Conservation (phyloP, 176 grass and related monocot genomes). For the Secale cereale region DNA sequence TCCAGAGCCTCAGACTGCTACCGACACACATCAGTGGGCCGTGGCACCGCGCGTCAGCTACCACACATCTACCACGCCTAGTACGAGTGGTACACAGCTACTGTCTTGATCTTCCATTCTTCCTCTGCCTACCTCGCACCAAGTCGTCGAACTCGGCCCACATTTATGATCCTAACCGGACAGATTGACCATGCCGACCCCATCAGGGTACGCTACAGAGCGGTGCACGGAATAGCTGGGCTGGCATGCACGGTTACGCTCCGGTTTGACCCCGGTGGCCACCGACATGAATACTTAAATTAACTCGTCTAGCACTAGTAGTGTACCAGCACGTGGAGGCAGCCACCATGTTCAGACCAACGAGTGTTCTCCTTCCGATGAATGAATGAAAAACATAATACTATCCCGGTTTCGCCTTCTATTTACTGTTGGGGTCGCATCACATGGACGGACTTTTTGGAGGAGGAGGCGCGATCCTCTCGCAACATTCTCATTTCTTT, state of each 20-base stretch:
- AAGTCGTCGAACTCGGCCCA: neutral
- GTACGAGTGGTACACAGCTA: neutral
- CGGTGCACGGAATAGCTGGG: neutral
- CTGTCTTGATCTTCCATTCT: neutral
- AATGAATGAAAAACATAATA: neutral
- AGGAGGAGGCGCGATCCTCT: neutral
- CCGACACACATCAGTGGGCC: neutral
- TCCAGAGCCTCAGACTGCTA: neutral
- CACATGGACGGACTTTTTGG: neutral
- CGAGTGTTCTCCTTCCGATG: neutral
- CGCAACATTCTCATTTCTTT: neutral
- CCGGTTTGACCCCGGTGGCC: slow-evolving; percentile 14
- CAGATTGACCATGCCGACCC: neutral
- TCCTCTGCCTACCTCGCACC: neutral
- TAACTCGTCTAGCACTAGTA: neutral
- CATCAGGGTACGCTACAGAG: neutral
- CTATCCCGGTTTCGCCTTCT: neutral
- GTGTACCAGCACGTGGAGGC: neutral
- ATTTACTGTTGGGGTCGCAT: neutral
- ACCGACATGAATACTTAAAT: slow-evolving; percentile 8
- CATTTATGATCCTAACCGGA: neutral
- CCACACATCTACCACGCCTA: neutral
- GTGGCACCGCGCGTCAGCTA: neutral
- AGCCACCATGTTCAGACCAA: neutral
- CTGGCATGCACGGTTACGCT: neutral